phyloP scores from a whole-genome alignment of 140 eudicot species.

The Anethum foeniculum region DNA sequence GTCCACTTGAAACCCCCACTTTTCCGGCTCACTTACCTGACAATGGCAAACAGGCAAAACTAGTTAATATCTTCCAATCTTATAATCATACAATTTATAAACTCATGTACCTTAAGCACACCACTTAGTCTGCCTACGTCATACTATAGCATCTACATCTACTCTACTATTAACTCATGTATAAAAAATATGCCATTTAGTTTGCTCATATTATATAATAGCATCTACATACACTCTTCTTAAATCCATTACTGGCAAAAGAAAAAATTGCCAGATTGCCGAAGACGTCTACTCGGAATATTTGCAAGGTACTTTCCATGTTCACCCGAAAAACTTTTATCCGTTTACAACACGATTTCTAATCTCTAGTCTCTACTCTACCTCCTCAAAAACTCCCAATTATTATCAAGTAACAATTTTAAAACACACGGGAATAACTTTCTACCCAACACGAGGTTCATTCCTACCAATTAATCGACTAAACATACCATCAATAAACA shows the following conservation, averaged over 20 bases:
- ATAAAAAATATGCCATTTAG: no score
- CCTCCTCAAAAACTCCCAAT: no score
- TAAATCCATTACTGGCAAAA: neutral
- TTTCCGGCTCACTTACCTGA: constrained; percentile 93
- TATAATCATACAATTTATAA: neutral
- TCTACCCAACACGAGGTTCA: neutral
- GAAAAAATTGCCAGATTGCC: neutral
- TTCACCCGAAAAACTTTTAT: neutral
- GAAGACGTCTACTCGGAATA: neutral
- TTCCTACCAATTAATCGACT: neutral
- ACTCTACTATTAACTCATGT: neutral
- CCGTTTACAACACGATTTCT: neutral
- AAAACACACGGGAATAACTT: no score
- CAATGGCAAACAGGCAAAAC: constrained; percentile 18
- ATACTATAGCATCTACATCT: neutral
- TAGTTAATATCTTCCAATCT: neutral
- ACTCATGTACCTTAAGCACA: neutral
- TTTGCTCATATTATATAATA: neutral
- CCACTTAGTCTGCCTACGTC: neutral
- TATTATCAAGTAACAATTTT: no score
- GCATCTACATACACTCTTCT: neutral
- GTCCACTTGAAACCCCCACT: constrained; percentile 73
- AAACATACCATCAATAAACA: neutral
- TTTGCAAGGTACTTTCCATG: no score
- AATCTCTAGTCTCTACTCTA: neutral